A percentile compares a stretch with the other conserved stretches of the same genome.
Evolutionary conservation across 495 filamentous ascomycete genomes (phyloP).

Genomic region (Thermothielavioides terrestris): DNA sequence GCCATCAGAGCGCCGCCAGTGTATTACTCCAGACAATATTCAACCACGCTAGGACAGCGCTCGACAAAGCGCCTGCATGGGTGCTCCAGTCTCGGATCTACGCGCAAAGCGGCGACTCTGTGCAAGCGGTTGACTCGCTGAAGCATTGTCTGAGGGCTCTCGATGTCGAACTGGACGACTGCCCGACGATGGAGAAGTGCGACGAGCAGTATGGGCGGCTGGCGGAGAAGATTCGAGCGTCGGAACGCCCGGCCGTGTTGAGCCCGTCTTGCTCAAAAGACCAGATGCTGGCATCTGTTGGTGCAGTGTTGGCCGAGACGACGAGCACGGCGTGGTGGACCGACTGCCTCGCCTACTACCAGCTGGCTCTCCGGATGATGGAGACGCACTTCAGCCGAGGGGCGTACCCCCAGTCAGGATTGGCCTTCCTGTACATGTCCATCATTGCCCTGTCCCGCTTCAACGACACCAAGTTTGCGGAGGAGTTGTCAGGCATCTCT

Average conservation of each 20-base stretch:
- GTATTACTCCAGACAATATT: slow-evolving; percentile 57
- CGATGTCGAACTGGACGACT: slow-evolving; percentile 53
- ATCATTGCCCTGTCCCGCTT: slow-evolving; percentile 67
- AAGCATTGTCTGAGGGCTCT: slow-evolving; percentile 59
- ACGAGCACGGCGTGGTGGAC: slow-evolving; percentile 78
- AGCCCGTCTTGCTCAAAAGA: slow-evolving; percentile 45
- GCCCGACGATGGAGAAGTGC: slow-evolving; percentile 64
- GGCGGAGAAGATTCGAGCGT: slow-evolving; percentile 47
- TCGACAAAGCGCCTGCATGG: slow-evolving; percentile 71
- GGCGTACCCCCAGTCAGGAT: slow-evolving; percentile 62
- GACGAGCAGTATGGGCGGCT: slow-evolving; percentile 61
- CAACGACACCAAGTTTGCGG: slow-evolving; percentile 59
- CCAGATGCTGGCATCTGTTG: slow-evolving; percentile 52
- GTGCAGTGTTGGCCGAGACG: slow-evolving; percentile 67
- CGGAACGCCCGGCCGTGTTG: slow-evolving; percentile 47
- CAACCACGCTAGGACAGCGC: slow-evolving; percentile 50
- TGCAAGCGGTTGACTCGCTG: slow-evolving; percentile 57
- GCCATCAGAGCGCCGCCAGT: slow-evolving; percentile 53
- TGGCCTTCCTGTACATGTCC: slow-evolving; percentile 67
- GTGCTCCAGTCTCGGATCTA: slow-evolving; percentile 70
- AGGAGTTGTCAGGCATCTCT: slow-evolving; percentile 54
- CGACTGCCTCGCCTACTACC: slow-evolving; percentile 65
- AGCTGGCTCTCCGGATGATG: slow-evolving; percentile 62
- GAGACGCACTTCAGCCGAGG: slow-evolving; percentile 57
- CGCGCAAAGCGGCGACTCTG: slow-evolving; percentile 60